Evolutionary conservation across 108 stramenopile species (phyloP), one percentile per base, ranked within the genome.

Genomic region (Cyclotella atomus): DNA sequence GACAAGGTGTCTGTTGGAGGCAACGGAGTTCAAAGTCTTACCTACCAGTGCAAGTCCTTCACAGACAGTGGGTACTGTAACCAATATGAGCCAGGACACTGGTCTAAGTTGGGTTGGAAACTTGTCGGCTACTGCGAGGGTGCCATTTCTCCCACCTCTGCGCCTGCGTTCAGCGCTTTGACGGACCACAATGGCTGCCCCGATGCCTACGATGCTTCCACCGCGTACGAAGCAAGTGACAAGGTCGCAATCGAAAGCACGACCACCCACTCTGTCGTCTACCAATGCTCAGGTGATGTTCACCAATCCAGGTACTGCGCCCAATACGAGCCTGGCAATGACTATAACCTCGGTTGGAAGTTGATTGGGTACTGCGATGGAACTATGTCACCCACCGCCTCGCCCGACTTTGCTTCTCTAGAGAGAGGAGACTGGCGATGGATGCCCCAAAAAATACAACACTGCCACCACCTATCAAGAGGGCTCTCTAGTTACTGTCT

Each of bases 111-210:
- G 47, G 6, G 54, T 2, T 55, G 54, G 21, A 17, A 8, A 6
- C 16, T 6, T 6, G 2, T 15, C 7, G 54, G 25, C 6, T 55
- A 16, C 54, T 55, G 14, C n/a, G n/a, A 12, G 20, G 68, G 68
- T 43, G 57, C 68, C 1, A 57, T 69, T 57, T 23, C 68, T 56
- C 68, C 70, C 46, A 49, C 59, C 23, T 4, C 44, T 2, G 10
- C 70, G 2, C 70, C 70, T 1, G 30, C 32, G 2, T 66, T 66
- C 23, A 3, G 10, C 0, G 19, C 16, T 2, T 44, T 70, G 17
- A 36, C 24, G 8, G 69, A 70, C 23, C 33, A 52, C 49, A 52
- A 52, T 32, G 69, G 70, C 17, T 71, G 70, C 34, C 70, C 70
- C 45, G 45, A 53, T 1, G 59, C 59, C 0, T 71, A 61, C 33